Conservation (phyloP, 129 eudicot genomes). For the Ambrosia trifida region DNA sequence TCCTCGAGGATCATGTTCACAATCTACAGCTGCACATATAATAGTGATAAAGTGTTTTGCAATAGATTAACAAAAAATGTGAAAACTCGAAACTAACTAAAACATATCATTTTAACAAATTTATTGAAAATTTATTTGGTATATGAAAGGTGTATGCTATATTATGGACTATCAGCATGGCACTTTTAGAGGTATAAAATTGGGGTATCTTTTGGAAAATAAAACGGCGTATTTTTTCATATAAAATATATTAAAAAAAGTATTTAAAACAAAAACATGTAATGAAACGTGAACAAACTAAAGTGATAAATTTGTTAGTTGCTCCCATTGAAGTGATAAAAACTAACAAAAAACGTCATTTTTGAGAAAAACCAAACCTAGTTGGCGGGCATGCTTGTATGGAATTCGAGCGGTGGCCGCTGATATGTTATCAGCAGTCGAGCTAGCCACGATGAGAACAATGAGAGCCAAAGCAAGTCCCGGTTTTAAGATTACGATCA, state of each 20-base stretch:
- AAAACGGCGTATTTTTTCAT: too few relatives aligned
- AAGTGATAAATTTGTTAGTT: too few relatives aligned
- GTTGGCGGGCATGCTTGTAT: slow-evolving; percentile 27
- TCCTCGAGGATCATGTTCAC: neutral
- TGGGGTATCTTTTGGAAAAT: too few relatives aligned
- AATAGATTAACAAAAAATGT: neutral
- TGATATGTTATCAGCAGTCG: slow-evolving; percentile 7
- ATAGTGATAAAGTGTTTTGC: neutral
- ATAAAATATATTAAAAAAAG: too few relatives aligned
- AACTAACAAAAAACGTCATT: neutral
- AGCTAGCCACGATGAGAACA: slow-evolving; percentile 11
- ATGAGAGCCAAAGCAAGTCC: slow-evolving; percentile 28
- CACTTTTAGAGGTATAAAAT: too few relatives aligned
- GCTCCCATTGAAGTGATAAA: neutral
- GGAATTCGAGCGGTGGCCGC: neutral
- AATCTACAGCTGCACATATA: slow-evolving; percentile 24
- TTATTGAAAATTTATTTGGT: too few relatives aligned
- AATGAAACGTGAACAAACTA: too few relatives aligned
- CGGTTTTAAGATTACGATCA: slow-evolving; percentile 15
- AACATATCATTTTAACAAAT: too few relatives aligned
- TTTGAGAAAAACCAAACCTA: slow-evolving; percentile 21
- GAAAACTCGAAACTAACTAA: too few relatives aligned
- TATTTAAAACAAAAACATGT: too few relatives aligned
- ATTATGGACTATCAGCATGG: too few relatives aligned
- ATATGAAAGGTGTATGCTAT: too few relatives aligned